Evolutionary conservation across 768 basidiomycete genomes (phyloP).

Genomic region (Psilocybe cyanescens): DNA sequence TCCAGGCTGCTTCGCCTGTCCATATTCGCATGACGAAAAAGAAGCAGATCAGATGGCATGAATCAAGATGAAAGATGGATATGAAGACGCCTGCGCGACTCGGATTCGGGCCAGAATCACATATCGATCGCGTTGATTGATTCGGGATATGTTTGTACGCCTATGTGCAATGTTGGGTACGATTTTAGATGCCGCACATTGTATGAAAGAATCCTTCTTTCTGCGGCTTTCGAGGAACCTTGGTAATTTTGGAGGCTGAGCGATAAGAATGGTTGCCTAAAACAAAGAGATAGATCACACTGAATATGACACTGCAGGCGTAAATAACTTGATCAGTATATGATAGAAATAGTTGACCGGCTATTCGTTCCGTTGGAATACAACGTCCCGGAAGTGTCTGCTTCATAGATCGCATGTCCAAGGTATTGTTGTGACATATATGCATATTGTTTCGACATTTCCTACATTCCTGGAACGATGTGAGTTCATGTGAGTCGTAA

Average conservation of each 20-base stretch:
- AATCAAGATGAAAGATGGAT: background rate
- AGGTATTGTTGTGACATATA: too few relatives aligned
- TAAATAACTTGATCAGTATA: slow-evolving; percentile 8
- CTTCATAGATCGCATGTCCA: too few relatives aligned
- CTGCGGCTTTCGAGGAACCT: slow-evolving; percentile 3
- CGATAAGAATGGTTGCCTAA: background rate
- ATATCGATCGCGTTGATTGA: background rate
- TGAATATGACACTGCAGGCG: background rate
- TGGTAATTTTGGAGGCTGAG: background rate
- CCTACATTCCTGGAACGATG: too few relatives aligned
- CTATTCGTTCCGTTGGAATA: slow-evolving; percentile 2
- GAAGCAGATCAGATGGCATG: background rate
- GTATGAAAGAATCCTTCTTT: slow-evolving; percentile 1
- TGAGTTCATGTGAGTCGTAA: background rate
- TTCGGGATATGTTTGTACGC: background rate
- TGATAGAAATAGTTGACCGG: background rate
- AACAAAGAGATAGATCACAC: background rate
- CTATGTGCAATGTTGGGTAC: background rate
- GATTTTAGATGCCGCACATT: background rate
- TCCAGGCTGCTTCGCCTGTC: background rate
- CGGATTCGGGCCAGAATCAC: background rate
- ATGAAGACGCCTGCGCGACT: background rate
- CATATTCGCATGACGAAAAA: background rate
- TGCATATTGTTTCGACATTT: too few relatives aligned
- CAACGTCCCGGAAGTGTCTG: too few relatives aligned